phyloP scores from a whole-genome alignment of 1,139 yeast genomes.

The Saccharomyces uvarum region DNA sequence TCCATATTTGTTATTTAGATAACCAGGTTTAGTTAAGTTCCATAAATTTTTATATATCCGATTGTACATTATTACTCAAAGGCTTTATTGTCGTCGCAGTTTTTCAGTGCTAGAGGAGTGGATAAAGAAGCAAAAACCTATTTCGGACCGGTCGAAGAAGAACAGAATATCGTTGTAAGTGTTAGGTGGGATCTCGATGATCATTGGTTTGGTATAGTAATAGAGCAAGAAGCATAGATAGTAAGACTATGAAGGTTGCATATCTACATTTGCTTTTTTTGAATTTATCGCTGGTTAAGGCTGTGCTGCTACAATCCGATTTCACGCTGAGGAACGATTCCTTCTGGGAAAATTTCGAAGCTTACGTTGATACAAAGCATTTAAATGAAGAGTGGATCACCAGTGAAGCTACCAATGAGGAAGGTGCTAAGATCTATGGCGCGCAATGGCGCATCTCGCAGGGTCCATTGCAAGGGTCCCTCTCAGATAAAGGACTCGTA shows the following conservation, averaged over 20 bases:
- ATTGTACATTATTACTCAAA: neutral
- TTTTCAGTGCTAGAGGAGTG: neutral
- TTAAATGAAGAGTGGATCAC: slow-evolving; percentile 13
- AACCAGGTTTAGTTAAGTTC: neutral
- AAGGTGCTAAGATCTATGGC: slow-evolving; percentile 8
- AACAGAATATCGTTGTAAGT: neutral
- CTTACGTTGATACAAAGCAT: slow-evolving; percentile 9
- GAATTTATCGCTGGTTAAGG: neutral
- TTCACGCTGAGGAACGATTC: slow-evolving; percentile 4
- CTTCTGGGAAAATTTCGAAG: slow-evolving; percentile 19
- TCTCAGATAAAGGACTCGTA: slow-evolving; percentile 11
- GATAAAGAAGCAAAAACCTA: neutral
- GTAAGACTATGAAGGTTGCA: neutral
- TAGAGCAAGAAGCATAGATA: neutral
- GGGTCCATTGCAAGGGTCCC: slow-evolving; percentile 11
- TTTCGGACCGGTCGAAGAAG: neutral
- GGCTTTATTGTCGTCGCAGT: neutral
- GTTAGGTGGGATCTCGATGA: neutral
- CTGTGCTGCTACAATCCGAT: neutral
- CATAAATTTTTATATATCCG: neutral
- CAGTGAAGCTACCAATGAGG: slow-evolving; percentile 6
- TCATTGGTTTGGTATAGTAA: neutral
- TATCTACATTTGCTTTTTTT: neutral
- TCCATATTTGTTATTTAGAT: slow-evolving; percentile 1
- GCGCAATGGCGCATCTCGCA: slow-evolving; percentile 16